Percentiles rank a stretch among this genome's conserved stretches.
phyloP scores from a whole-genome alignment of 73 alveolate genomes.

The Tetrahymena malaccensis region DNA sequence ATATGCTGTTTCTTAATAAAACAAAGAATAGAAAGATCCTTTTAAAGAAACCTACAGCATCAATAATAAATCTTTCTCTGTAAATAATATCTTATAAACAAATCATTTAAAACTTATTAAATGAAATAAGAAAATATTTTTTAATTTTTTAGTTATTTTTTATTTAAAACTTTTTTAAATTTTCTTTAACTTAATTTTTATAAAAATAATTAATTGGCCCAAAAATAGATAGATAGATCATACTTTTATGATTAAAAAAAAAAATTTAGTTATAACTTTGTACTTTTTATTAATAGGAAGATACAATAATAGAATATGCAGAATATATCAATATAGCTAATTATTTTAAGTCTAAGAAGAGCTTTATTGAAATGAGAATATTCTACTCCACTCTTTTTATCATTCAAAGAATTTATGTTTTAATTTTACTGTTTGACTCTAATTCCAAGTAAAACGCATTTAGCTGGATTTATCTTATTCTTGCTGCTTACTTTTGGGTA shows the following conservation, averaged over 20 bases:
- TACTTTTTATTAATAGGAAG: not conserved
- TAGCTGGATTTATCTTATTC: not conserved
- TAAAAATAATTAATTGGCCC: too few relatives aligned
- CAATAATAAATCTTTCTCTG: not conserved
- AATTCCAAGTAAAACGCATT: not conserved
- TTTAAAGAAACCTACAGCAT: not conserved
- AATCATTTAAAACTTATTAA: too few relatives aligned
- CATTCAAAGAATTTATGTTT: not conserved
- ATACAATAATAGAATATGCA: not conserved
- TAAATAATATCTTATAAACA: not conserved
- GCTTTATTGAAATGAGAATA: not conserved
- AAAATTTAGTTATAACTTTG: too few relatives aligned
- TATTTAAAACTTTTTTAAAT: too few relatives aligned
- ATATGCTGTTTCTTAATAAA: not conserved
- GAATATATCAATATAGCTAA: not conserved
- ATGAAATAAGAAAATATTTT: too few relatives aligned
- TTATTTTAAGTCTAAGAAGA: not conserved
- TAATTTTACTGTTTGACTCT: not conserved
- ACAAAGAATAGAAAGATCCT: not conserved
- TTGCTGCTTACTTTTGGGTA: not conserved
- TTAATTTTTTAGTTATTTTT: too few relatives aligned
- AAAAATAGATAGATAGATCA: too few relatives aligned
- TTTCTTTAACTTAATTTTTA: too few relatives aligned
- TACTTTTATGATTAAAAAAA: too few relatives aligned
- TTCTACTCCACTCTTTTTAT: not conserved